Evolutionary conservation across 129 eudicot species (phyloP).

Genomic region (Flaveria bidentis): DNA sequence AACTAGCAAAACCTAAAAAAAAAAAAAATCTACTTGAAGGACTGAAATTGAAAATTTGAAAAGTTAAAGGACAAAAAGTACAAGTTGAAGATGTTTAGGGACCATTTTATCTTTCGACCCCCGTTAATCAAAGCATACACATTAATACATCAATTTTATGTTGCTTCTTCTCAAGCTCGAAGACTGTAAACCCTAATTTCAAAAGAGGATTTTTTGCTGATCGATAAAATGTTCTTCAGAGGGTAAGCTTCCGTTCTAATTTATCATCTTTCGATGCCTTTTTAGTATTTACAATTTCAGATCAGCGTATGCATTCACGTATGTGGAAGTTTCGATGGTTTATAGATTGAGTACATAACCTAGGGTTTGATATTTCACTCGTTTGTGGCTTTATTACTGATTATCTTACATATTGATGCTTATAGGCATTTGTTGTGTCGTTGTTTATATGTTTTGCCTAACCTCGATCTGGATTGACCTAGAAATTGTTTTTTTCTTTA

Average conservation of each 20-base stretch:
- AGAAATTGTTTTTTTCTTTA: neutral
- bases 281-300: neutral
- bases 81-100: neutral
- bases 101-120: constrained; percentile 19
- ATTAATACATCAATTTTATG: neutral
- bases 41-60: neutral
- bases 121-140: neutral
- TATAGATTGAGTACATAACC: neutral
- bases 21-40: neutral
- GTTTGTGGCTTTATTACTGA: neutral
- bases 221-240: constrained; percentile 48
- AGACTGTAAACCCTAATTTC: constrained; percentile 32
- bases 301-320: constrained; percentile 8
- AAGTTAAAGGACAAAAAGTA: neutral
- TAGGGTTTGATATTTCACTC: constrained; percentile 12
- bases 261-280: neutral
- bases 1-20: neutral
- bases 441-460: neutral
- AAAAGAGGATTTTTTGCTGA: constrained; percentile 6
- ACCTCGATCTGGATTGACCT: constrained; percentile 25
- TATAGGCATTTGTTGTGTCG: neutral
- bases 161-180: constrained; percentile 15
- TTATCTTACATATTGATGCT: neutral
- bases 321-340: neutral
- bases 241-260: constrained; percentile 41